Percentiles rank a stretch among this genome's conserved stretches.
phyloP scores from a whole-genome alignment of 83 land plant species.

The Larix sibirica region DNA sequence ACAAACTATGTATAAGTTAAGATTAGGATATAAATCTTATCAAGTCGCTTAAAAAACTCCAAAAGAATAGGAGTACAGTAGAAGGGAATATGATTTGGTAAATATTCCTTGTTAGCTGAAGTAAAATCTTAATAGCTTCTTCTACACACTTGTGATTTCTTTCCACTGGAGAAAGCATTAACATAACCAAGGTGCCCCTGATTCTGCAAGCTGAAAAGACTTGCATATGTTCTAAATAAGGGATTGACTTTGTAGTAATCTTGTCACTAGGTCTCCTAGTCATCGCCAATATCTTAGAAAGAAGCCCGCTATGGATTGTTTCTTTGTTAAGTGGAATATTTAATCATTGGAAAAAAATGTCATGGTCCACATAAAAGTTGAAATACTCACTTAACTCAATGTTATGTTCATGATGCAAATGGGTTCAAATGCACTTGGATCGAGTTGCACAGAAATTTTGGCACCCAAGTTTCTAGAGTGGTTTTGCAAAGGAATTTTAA shows the following conservation, averaged over 20 bases:
- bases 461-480: no score
- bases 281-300: no score
- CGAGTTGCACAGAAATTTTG: no score
- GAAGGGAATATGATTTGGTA: conserved; percentile 33
- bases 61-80: conserved; percentile 64
- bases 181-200: conserved; percentile 71
- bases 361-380: no score
- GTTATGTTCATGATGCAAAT: no score
- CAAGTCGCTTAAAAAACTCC: conserved; percentile 76
- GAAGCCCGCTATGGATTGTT: no score
- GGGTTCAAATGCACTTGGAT: no score
- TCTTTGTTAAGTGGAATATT: no score
- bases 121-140: conserved; percentile 61
- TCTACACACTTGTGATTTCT: conserved; percentile 57
- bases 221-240: conserved; percentile 42
- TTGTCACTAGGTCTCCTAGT: no score
- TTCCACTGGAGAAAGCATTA: conserved; percentile 44
- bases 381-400: no score
- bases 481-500: no score
- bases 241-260: neutral
- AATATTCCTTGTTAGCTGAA: conserved; percentile 23
- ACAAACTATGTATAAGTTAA: conserved; percentile 49
- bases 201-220: conserved; percentile 41
- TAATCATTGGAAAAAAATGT: no score
- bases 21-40: conserved; percentile 29